Percentiles rank a stretch among this genome's conserved stretches.
Evolutionary conservation across 129 eudicot genomes (phyloP).

Genomic region (Ambrosia artemisiifolia): DNA sequence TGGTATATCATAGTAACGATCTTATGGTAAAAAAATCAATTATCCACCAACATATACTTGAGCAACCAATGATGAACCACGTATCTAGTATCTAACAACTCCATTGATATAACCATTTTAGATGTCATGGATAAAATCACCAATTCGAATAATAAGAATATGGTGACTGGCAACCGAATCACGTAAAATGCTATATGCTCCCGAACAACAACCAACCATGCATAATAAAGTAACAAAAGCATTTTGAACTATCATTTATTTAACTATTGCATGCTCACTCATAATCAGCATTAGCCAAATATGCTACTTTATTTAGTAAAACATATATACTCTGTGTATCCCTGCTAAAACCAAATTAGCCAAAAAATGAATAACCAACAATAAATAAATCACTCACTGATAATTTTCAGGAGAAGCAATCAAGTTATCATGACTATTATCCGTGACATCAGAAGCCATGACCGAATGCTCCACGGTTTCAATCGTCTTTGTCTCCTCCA

Average conservation of each 20-base stretch:
- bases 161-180: background rate
- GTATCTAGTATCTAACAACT: background rate
- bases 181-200: background rate
- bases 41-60: background rate
- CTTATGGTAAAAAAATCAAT: background rate
- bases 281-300: background rate
- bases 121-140: background rate
- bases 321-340: background rate
- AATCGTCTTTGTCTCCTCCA: constrained; percentile 18
- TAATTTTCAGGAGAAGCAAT: constrained; percentile 25
- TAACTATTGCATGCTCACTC: background rate
- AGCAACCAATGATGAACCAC: background rate
- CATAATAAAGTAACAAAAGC: background rate
- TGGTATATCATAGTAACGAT: background rate
- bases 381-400: constrained; percentile 25
- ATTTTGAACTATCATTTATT: background rate
- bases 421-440: constrained; percentile 28
- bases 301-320: background rate
- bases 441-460: constrained; percentile 16
- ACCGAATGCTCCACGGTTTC: constrained; percentile 20
- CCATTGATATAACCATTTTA: background rate
- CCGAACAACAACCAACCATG: background rate
- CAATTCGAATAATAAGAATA: constrained; percentile 1
- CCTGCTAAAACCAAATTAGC: too few species aligned
- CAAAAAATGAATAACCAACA: background rate